Evolutionary conservation across 2,329 filamentous ascomycete genomes (phyloP).

Genomic region (Cryoendolithus antarcticus): DNA sequence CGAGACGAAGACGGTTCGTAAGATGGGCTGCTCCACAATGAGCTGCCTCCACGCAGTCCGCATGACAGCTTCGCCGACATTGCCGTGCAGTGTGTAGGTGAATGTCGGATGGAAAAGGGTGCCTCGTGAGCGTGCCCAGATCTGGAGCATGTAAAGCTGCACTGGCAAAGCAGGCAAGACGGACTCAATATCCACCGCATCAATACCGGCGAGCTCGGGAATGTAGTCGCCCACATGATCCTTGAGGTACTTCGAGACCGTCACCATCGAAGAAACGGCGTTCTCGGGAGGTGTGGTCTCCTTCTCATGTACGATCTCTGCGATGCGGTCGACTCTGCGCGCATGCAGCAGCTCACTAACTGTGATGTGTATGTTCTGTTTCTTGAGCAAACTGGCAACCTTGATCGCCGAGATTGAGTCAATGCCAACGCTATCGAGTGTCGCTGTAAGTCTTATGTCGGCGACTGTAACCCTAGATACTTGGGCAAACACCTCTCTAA

Average conservation of each 20-base stretch:
- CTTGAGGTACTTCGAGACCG: slow-evolving; percentile 8
- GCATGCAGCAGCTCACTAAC: slow-evolving; percentile 61
- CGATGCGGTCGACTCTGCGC: slow-evolving; percentile 54
- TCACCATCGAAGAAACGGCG: slow-evolving; percentile 23
- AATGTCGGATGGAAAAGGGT: slow-evolving; percentile 65
- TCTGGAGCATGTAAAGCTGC: slow-evolving; percentile 68
- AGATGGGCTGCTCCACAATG: slow-evolving; percentile 44
- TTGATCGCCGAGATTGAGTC: slow-evolving; percentile 92
- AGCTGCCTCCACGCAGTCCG: slow-evolving; percentile 50
- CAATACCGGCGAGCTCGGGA: slow-evolving; percentile 23
- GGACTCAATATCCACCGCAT: slow-evolving; percentile 36
- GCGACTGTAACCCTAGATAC: slow-evolving; percentile 49
- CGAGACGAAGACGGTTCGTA: slow-evolving; percentile 56
- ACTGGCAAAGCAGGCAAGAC: slow-evolving; percentile 61
- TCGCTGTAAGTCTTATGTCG: slow-evolving; percentile 49
- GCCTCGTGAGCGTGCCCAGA: slow-evolving; percentile 58
- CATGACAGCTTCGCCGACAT: slow-evolving; percentile 31
- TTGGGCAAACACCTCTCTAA: slow-evolving; percentile 28
- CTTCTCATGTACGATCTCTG: slow-evolving; percentile 14
- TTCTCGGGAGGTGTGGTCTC: background rate
- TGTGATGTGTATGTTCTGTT: slow-evolving; percentile 46
- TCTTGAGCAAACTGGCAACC: slow-evolving; percentile 57
- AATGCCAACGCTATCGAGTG: slow-evolving; percentile 72
- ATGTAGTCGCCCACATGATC: slow-evolving; percentile 5
- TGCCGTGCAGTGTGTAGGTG: slow-evolving; percentile 40